Evolutionary conservation across 192 early-diverging fungal species (phyloP).

Genomic region (Coemansia sp.): DNA sequence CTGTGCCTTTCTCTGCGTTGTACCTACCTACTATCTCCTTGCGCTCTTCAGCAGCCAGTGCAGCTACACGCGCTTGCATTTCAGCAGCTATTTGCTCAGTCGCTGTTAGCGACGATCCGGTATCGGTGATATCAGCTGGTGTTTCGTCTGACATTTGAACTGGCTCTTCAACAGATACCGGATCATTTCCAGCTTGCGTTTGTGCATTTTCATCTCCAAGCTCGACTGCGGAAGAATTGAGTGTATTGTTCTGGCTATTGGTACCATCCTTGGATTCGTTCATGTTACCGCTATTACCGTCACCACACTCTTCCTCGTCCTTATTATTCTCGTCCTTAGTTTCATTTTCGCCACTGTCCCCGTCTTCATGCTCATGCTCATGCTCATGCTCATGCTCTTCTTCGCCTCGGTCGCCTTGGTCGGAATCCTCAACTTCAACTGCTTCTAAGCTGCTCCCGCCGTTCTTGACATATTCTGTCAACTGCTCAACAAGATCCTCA

Average conservation of each 20-base stretch:
- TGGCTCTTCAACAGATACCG: background rate
- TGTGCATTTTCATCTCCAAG: no score
- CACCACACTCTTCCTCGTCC: no score
- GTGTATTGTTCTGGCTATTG: no score
- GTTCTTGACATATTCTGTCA: conserved; percentile 12
- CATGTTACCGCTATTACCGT: no score
- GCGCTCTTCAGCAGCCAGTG: conserved; percentile 29
- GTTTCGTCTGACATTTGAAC: background rate
- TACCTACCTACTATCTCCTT: conserved; percentile 23
- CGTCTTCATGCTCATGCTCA: background rate
- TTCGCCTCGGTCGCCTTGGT: background rate
- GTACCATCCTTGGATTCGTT: no score
- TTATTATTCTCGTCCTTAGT: background rate
- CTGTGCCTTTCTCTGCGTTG: conserved; percentile 6
- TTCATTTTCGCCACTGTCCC: background rate
- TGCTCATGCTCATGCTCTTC: background rate
- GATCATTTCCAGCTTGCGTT: no score
- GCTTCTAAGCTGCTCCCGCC: background rate
- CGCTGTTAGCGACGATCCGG: background rate
- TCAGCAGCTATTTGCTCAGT: conserved; percentile 33
- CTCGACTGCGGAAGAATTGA: no score
- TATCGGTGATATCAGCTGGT: background rate
- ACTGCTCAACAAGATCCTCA: conserved; percentile 41
- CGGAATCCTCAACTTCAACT: background rate
- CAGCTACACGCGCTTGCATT: conserved; percentile 32